These are phyloP conservation scores for Neltuma alba DNA, from an alignment of 306 rosid genomes.

Conservation along the genomic window DNA sequence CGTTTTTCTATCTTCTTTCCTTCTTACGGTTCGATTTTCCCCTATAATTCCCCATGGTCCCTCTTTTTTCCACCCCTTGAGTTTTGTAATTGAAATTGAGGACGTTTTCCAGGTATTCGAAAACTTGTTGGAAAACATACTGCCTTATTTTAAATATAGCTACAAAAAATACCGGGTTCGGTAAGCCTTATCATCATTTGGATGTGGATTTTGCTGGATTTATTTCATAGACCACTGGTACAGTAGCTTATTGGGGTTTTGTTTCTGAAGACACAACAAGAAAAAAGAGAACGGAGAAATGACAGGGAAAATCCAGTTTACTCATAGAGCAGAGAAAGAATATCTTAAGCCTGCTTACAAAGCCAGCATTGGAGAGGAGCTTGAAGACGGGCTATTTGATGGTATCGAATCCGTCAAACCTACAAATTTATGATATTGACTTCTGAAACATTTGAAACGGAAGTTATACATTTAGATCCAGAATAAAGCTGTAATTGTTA, in stretches of 20 bases:
- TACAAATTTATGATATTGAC: conserved; percentile 14
- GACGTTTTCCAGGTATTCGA: conserved; percentile 69
- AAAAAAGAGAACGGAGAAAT: conserved; percentile 65
- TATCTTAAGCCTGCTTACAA: conserved; percentile 89
- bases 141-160: conserved; percentile 90
- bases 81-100: conserved; percentile 24
- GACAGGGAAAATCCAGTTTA: conserved; percentile 62
- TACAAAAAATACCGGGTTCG: conserved; percentile 75
- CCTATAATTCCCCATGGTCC: neutral
- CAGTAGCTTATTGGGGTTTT: conserved; percentile 35
- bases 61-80: conserved; percentile 21
- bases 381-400: conserved; percentile 97
- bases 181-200: conserved; percentile 51
- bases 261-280: conserved; percentile 64
- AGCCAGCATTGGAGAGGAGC: conserved; percentile 92
- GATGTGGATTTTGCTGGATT: conserved; percentile 11
- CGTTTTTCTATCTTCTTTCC: conserved; percentile 16
- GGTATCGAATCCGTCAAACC: conserved; percentile 53
- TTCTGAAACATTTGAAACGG: conserved; percentile 11
- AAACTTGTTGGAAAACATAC: conserved; percentile 82
- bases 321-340: conserved; percentile 94
- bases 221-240: conserved; percentile 29
- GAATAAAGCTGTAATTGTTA: neutral
- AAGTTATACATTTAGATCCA: neutral
- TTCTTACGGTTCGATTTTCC: neutral